phyloP scores from a whole-genome alignment of 2,329 filamentous ascomycete species.

The Curvularia lunata region DNA sequence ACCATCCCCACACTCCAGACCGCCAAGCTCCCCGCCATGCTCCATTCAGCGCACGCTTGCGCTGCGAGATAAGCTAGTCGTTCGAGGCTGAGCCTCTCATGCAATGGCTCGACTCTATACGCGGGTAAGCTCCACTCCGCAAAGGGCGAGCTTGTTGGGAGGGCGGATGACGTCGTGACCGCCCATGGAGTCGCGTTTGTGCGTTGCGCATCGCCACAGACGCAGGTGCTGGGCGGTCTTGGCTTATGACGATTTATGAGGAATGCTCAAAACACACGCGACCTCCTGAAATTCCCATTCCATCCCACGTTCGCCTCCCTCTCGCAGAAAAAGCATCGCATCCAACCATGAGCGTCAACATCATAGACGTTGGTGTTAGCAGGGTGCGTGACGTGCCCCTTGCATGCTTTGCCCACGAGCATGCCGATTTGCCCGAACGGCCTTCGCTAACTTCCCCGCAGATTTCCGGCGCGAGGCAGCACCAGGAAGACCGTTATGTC shows the following conservation, averaged over 20 bases:
- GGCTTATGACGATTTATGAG: slow-evolving; percentile 16
- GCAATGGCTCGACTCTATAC: background rate
- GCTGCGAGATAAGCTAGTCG: slow-evolving; percentile 3
- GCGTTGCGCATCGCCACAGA: slow-evolving; percentile 13
- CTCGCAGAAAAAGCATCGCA: slow-evolving; percentile 2
- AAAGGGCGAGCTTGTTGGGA: slow-evolving; percentile 1
- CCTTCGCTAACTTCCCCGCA: slow-evolving; percentile 27
- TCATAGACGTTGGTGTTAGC: slow-evolving; percentile 26
- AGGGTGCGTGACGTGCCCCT: slow-evolving; percentile 17
- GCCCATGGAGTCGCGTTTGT: slow-evolving; percentile 14
- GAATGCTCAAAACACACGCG: slow-evolving; percentile 7
- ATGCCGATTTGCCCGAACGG: slow-evolving; percentile 8
- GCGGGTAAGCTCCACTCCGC: slow-evolving; percentile 3
- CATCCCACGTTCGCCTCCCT: background rate
- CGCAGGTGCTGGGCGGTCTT: slow-evolving; percentile 19
- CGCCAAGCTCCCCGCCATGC: background rate
- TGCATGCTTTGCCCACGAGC: slow-evolving; percentile 3
- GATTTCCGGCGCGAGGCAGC: slow-evolving; percentile 29
- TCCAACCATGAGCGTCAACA: slow-evolving; percentile 19
- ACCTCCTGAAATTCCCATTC: background rate
- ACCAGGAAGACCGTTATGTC: slow-evolving; percentile 35
- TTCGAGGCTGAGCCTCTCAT: slow-evolving; percentile 18
- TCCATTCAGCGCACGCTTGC: background rate
- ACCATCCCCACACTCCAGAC: slow-evolving; percentile 10
- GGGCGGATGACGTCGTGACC: slow-evolving; percentile 28